Conservation (phyloP, 2,329 filamentous ascomycete genomes). For the Apiospora malaysiana region DNA sequence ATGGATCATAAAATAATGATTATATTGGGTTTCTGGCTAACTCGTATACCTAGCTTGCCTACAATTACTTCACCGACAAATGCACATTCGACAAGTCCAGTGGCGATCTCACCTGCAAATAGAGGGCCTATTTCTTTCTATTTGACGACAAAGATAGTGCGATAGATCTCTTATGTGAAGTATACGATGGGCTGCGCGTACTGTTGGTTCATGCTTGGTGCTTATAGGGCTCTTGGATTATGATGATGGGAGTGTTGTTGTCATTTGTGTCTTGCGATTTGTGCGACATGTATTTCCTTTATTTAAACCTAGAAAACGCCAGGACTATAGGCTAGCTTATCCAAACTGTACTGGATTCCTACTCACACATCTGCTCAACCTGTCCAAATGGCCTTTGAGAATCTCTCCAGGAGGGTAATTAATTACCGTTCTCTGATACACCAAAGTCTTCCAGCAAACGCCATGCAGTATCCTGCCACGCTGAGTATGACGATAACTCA, state of each 20-base stretch:
- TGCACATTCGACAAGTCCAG: conserved; percentile 16
- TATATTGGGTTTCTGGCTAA: too few relatives aligned
- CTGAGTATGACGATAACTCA: too few relatives aligned
- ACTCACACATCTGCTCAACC: neutral
- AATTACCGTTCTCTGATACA: too few relatives aligned
- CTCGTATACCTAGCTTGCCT: neutral
- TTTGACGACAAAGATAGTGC: neutral
- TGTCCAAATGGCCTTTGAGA: neutral
- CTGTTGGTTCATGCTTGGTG: neutral
- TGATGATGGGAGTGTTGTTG: neutral
- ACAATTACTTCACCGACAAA: neutral
- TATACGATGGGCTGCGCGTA: neutral
- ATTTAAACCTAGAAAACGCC: neutral
- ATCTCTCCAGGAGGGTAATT: too few relatives aligned
- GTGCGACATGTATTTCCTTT: neutral
- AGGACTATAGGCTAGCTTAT: neutral
- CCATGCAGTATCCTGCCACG: too few relatives aligned
- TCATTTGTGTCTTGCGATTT: neutral
- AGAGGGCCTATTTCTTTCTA: neutral
- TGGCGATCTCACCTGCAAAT: conserved; percentile 12
- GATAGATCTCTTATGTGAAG: neutral
- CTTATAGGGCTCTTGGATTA: neutral
- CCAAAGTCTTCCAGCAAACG: too few relatives aligned
- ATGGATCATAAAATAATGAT: too few relatives aligned
- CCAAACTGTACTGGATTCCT: neutral